phyloP scores from a whole-genome alignment of 192 early-diverging fungal species.

The Linnemannia elongata region DNA sequence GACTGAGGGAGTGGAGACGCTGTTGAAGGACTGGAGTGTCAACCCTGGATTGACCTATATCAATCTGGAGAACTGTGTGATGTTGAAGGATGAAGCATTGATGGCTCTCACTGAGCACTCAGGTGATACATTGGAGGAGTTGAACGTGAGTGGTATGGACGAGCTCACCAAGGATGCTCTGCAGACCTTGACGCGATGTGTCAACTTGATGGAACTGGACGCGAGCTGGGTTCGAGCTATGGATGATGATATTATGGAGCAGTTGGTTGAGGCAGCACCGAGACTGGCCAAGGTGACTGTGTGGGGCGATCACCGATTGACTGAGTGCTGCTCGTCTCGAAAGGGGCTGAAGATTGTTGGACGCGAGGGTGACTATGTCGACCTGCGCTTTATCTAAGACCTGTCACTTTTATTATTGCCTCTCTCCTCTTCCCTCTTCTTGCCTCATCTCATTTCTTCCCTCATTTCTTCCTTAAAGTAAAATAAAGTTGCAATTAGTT shows the following conservation, averaged over 20 bases:
- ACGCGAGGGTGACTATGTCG: conserved; percentile 69
- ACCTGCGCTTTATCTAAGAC: conserved; percentile 26
- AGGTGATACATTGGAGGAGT: conserved; percentile 61
- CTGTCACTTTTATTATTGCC: neutral
- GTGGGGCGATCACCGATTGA: conserved; percentile 83
- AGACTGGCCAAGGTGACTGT: conserved; percentile 68
- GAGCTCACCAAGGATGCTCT: conserved; percentile 71
- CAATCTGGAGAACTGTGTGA: conserved; percentile 73
- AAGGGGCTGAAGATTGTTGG: conserved; percentile 67
- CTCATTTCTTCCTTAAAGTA: no score
- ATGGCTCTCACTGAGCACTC: conserved; percentile 71
- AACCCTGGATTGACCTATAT: conserved; percentile 64
- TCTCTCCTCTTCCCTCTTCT: no score
- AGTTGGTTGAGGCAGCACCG: conserved; percentile 65
- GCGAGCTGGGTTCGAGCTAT: conserved; percentile 83
- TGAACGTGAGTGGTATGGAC: conserved; percentile 82
- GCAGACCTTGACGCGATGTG: conserved; percentile 44
- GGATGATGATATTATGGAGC: conserved; percentile 76
- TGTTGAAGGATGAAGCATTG: conserved; percentile 74
- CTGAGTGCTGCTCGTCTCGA: conserved; percentile 62
- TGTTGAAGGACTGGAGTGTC: conserved; percentile 60
- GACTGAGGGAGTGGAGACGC: conserved; percentile 63
- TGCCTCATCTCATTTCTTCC: no score
- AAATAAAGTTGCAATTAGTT: no score
- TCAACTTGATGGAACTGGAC: conserved; percentile 70